A percentile compares a stretch with the other conserved stretches of the same genome.
Conservation (phyloP, 129 eudicot genomes). For the Arctium lappa region DNA sequence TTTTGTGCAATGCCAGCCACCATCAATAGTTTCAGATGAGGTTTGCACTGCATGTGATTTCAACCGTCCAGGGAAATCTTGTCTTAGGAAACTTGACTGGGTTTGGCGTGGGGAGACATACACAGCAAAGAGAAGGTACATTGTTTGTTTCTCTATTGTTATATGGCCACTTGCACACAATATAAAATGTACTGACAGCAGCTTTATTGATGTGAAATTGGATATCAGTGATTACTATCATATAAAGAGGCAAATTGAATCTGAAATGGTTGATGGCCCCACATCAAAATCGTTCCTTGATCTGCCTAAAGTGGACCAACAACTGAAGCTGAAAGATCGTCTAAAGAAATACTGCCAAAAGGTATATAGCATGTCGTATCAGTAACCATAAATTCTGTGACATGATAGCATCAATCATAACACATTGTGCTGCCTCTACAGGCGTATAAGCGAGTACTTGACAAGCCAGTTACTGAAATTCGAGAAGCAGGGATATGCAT, state of each 20-base stretch:
- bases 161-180: slow-evolving; percentile 13
- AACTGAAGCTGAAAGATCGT: slow-evolving; percentile 86
- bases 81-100: slow-evolving; percentile 99
- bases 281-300: slow-evolving; percentile 72
- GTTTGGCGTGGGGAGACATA: slow-evolving; percentile 99
- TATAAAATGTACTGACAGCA: neutral
- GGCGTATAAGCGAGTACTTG: slow-evolving; percentile 96
- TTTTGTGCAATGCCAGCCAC: slow-evolving; percentile 61
- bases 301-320: slow-evolving; percentile 88
- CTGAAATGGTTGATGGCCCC: slow-evolving; percentile 75
- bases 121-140: slow-evolving; percentile 95
- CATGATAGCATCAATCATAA: slow-evolving; percentile 11
- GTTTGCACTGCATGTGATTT: slow-evolving; percentile 99
- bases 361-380: slow-evolving; percentile 38
- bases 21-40: slow-evolving; percentile 96
- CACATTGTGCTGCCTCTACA: slow-evolving; percentile 15
- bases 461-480: slow-evolving; percentile 78
- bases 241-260: slow-evolving; percentile 96
- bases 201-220: neutral
- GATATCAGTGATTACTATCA: slow-evolving; percentile 84
- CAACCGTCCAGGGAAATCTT: slow-evolving; percentile 93
- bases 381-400: slow-evolving; percentile 9
- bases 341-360: slow-evolving; percentile 92
- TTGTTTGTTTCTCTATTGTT: slow-evolving; percentile 6
- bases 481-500: slow-evolving; percentile 99